phyloP scores from a whole-genome alignment of 495 filamentous ascomycete species.

The Choiromyces venosus region DNA sequence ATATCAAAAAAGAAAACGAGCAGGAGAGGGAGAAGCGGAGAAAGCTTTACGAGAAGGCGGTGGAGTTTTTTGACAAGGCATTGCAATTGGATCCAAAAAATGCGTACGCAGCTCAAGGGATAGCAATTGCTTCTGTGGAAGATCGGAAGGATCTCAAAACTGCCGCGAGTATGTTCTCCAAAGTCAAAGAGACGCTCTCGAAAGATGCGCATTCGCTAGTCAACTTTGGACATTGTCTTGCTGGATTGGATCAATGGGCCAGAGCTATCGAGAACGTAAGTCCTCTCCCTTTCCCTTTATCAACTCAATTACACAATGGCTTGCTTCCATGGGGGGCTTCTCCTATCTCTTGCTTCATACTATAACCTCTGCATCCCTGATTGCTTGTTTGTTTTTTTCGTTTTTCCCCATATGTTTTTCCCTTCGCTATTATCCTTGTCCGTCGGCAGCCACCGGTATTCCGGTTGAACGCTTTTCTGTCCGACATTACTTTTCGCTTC shows the following conservation, averaged over 20 bases:
- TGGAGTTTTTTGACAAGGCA: conserved; percentile 98
- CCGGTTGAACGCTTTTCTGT: not conserved
- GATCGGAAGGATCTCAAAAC: conserved; percentile 78
- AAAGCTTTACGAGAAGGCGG: conserved; percentile 77
- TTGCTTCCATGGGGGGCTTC: not conserved
- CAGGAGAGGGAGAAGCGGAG: conserved; percentile 82
- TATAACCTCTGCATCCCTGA: not conserved
- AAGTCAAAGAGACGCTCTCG: conserved; percentile 72
- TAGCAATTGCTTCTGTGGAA: conserved; percentile 87
- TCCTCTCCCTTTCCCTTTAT: conserved; percentile 17
- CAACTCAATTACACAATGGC: not conserved
- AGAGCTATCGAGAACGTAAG: conserved; percentile 76
- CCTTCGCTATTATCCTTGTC: conserved; percentile 8
- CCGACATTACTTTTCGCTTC: conserved; percentile 8
- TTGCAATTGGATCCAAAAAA: conserved; percentile 87
- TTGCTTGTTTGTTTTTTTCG: not conserved
- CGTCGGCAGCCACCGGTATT: not conserved
- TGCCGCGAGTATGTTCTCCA: conserved; percentile 79
- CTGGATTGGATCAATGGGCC: conserved; percentile 78
- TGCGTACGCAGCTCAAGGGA: conserved; percentile 90
- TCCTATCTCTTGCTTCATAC: not conserved
- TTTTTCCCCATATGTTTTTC: conserved; percentile 1
- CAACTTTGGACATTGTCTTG: conserved; percentile 88
- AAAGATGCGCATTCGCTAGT: conserved; percentile 79
- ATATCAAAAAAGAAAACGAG: conserved; percentile 88